These are phyloP conservation scores for Fomitopsis palustris DNA, from an alignment of 1,284 basidiomycete species.

Conservation along the genomic window DNA sequence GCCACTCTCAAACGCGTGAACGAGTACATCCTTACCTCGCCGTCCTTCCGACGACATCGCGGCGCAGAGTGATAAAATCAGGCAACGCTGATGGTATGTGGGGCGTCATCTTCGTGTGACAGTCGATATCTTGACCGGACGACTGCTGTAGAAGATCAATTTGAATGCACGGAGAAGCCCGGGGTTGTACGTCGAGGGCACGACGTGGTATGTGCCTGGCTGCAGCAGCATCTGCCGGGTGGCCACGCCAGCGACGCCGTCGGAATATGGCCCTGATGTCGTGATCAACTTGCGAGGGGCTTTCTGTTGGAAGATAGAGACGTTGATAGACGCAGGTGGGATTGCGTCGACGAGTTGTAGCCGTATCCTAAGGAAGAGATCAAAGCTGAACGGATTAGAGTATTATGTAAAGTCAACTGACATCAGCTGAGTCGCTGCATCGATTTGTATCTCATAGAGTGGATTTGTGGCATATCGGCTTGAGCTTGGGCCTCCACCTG, in stretches of 20 bases:
- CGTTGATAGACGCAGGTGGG: slow-evolving; percentile 48
- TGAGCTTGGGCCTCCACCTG: slow-evolving; percentile 66
- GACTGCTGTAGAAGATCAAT: slow-evolving; percentile 56
- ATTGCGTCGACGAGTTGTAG: slow-evolving; percentile 53
- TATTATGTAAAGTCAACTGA: slow-evolving; percentile 31
- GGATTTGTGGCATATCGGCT: slow-evolving; percentile 68
- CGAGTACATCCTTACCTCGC: slow-evolving; percentile 60
- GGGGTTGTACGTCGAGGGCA: slow-evolving; percentile 71
- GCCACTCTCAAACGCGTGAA: slow-evolving; percentile 77
- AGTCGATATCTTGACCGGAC: slow-evolving; percentile 15
- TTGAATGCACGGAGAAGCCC: slow-evolving; percentile 57
- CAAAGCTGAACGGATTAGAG: not conserved
- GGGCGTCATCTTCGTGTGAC: not conserved
- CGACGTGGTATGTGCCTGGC: slow-evolving; percentile 65
- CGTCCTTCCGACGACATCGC: slow-evolving; percentile 13
- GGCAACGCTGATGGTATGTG: not conserved
- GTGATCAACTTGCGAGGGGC: slow-evolving; percentile 42
- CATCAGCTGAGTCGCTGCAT: slow-evolving; percentile 55
- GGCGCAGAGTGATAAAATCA: not conserved
- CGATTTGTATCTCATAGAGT: slow-evolving; percentile 57
- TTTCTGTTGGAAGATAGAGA: slow-evolving; percentile 49
- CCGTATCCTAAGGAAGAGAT: slow-evolving; percentile 46
- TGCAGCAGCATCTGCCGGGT: slow-evolving; percentile 49
- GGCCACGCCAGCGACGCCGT: slow-evolving; percentile 66
- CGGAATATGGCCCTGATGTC: slow-evolving; percentile 78